Evolutionary conservation across 306 rosid species (phyloP).

Genomic region (Prosopis cineraria): DNA sequence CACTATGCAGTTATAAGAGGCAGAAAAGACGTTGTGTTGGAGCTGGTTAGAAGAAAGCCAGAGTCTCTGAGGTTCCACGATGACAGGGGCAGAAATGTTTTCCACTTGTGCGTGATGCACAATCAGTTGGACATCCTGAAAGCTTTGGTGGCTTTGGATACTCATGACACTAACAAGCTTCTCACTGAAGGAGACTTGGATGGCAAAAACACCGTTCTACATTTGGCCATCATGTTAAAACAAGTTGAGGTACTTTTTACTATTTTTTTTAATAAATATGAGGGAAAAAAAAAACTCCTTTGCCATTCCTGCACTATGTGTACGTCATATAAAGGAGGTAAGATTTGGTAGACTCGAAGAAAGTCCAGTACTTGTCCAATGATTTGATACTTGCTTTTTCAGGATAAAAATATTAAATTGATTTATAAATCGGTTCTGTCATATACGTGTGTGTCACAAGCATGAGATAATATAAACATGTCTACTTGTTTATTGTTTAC

Average conservation of each 20-base stretch:
- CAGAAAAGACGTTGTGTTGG: neutral
- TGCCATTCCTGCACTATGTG: too few relatives aligned
- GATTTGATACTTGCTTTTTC: too few relatives aligned
- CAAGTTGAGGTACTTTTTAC: neutral
- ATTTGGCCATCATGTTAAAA: neutral
- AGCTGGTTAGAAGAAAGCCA: neutral
- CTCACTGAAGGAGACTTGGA: neutral
- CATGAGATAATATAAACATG: too few relatives aligned
- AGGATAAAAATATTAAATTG: too few relatives aligned
- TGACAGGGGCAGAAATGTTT: neutral
- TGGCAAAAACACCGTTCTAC: neutral
- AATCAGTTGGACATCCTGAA: conserved; percentile 32
- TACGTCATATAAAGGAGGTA: too few relatives aligned
- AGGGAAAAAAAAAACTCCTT: too few relatives aligned
- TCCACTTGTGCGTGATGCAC: conserved; percentile 29
- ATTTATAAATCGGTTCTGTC: too few relatives aligned
- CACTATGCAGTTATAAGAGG: conserved; percentile 32
- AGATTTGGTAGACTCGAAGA: too few relatives aligned
- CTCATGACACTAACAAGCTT: neutral
- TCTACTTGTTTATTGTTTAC: neutral
- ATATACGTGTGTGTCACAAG: too few relatives aligned
- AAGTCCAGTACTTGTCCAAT: too few relatives aligned
- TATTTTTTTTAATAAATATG: too few relatives aligned
- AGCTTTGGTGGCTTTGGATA: neutral
- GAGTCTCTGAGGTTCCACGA: neutral